Evolutionary conservation across 2,329 filamentous ascomycete species (phyloP).

Genomic region (Paecilomyces variotii): DNA sequence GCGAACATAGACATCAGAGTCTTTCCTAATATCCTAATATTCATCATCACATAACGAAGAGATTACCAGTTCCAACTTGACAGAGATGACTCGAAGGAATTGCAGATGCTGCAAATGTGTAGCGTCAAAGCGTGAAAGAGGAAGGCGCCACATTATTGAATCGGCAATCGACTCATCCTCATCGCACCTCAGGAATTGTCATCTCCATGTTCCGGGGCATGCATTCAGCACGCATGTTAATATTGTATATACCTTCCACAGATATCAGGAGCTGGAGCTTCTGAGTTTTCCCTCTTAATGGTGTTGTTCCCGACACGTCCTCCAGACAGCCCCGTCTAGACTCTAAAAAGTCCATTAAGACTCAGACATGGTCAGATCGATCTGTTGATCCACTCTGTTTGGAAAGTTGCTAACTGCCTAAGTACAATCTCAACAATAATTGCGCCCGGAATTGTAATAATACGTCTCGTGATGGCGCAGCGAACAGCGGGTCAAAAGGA

Average conservation of each 20-base stretch:
- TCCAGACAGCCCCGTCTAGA: background rate
- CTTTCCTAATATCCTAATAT: background rate
- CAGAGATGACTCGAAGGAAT: background rate
- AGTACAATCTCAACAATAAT: background rate
- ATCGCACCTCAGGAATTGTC: background rate
- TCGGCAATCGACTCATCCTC: background rate
- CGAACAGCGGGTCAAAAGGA: background rate
- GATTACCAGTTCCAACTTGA: background rate
- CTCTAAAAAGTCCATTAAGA: background rate
- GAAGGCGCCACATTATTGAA: background rate
- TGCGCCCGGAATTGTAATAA: background rate
- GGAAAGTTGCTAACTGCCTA: background rate
- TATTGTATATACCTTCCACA: background rate
- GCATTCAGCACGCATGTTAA: background rate
- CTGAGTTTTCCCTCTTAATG: background rate
- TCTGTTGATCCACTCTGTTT: background rate
- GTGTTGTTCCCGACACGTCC: background rate
- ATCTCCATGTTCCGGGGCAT: background rate
- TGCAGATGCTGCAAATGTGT: background rate
- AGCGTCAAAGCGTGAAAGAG: background rate
- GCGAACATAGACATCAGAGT: background rate
- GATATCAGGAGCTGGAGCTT: background rate
- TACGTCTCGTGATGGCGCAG: background rate
- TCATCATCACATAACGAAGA: background rate
- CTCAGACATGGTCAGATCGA: background rate